Conservation (phyloP, 208 protist genomes). For the Leishmania tarentolae region DNA sequence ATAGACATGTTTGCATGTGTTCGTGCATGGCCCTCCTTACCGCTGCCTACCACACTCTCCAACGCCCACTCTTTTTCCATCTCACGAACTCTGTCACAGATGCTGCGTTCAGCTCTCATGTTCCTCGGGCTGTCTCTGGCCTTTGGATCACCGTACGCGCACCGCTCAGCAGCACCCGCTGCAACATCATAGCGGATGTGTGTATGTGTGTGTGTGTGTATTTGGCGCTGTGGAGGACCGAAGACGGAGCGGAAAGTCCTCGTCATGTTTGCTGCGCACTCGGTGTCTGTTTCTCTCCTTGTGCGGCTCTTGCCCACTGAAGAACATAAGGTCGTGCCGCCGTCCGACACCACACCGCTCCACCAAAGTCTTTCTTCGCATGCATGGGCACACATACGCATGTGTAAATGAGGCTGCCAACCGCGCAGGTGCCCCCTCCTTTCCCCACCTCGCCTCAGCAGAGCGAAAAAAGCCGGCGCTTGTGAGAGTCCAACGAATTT, state of each 20-base stretch:
- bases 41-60: neutral
- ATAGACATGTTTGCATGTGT: neutral
- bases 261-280: neutral
- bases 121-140: neutral
- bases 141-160: neutral
- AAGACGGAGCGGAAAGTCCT: too few species aligned
- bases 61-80: neutral
- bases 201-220: neutral
- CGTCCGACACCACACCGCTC: neutral
- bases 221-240: neutral
- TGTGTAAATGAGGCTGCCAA: neutral
- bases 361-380: neutral
- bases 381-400: neutral
- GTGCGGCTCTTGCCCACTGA: neutral
- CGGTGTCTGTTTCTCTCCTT: conserved; percentile 1
- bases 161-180: neutral
- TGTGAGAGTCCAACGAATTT: neutral
- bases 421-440: neutral
- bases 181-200: neutral
- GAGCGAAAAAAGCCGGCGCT: neutral
- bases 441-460: neutral
- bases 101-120: neutral
- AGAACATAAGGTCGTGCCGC: neutral
- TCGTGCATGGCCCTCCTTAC: neutral
- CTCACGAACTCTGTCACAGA: neutral